Conservation (phyloP, 2,329 filamentous ascomycete genomes). For the Tolypocladium ovalisporum region DNA sequence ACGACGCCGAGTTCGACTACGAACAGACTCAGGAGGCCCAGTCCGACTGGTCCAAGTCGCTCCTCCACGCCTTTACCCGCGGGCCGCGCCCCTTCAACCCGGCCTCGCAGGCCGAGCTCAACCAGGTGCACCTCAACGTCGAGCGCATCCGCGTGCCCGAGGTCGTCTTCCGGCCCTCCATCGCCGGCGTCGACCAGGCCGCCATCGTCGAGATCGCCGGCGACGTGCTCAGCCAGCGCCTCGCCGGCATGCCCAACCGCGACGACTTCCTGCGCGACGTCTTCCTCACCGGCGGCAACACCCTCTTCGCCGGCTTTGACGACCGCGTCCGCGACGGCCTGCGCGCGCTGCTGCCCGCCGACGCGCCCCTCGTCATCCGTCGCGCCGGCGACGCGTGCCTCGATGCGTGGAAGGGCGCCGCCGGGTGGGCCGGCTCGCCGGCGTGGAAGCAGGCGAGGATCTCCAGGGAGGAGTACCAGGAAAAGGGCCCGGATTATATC, state of each 20-base stretch:
- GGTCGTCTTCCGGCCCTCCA: slow-evolving; percentile 83
- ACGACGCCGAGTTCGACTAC: slow-evolving; percentile 84
- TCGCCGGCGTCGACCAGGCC: slow-evolving; percentile 86
- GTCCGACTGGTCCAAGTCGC: slow-evolving; percentile 86
- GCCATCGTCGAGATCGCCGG: slow-evolving; percentile 87
- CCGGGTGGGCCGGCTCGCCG: slow-evolving; percentile 61
- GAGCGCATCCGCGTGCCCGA: slow-evolving; percentile 92
- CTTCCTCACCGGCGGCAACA: slow-evolving; percentile 91
- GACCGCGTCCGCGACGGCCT: slow-evolving; percentile 67
- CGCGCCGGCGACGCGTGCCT: slow-evolving; percentile 65
- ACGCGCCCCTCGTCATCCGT: slow-evolving; percentile 56
- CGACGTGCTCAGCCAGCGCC: slow-evolving; percentile 77
- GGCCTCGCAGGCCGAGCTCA: slow-evolving; percentile 65
- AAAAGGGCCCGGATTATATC: slow-evolving; percentile 90
- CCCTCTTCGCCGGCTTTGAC: slow-evolving; percentile 77
- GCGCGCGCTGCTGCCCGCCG: slow-evolving; percentile 58
- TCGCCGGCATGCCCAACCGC: slow-evolving; percentile 46
- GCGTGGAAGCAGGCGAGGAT: slow-evolving; percentile 56
- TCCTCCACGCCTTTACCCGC: slow-evolving; percentile 81
- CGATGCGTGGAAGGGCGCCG: slow-evolving; percentile 91
- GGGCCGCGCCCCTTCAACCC: slow-evolving; percentile 80
- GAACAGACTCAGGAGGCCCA: slow-evolving; percentile 87
- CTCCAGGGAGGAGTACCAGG: slow-evolving; percentile 70
- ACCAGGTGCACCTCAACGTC: slow-evolving; percentile 92
- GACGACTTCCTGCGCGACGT: slow-evolving; percentile 71